Base-by-base conservation (phyloP, 2,329 filamentous ascomycete species). In the Hypoxylon rubiginosum region DNA sequence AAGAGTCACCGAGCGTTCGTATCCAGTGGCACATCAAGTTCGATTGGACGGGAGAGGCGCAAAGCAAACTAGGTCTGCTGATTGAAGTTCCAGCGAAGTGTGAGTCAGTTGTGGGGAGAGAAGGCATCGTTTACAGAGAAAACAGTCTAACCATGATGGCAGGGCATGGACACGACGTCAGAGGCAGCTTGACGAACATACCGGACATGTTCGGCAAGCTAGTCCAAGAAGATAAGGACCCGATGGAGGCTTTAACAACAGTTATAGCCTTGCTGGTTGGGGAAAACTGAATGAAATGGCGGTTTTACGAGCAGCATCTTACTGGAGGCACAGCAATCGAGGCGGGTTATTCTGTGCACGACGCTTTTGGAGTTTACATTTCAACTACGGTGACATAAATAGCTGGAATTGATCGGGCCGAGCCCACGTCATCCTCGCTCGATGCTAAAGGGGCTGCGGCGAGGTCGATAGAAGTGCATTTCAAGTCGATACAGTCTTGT, bases 1-100 rank as follows among this genome's bases (percentile, higher is more conserved):
- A 79, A 0, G 74, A 76, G 0, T 65, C 79, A 9, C 80, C 84
- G 1, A 75, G 81, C 10, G 59, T 89, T 4, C 83, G 87, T 26
- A 78, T 92, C 1, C 81, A 84, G 61, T 93, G 91, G 91, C 81
- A 78, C 50, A 88, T 91, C 46, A 78, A 79, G 1, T 91, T 92
- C 72, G 90, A 92, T 76, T 92, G 90, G 90, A 90, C 90, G 0
- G 91, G 91, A 5, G 91, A 92, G 73, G 90, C 88, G 4, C 84
- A 86, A 72, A 91, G 86, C 69, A 81, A 81, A 48, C 77, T 92
- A 15, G 79, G 79, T 4, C 80, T 90, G 10, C 75, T 86, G 66
- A 79, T 88, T 1, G 85, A 85, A 4, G 79, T 89, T 43, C 90
- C 90, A 0, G 82, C 80, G 7, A 87, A 86, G 74, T 92, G 90